These are phyloP conservation scores for Pilasporangium apinafurcum DNA, from an alignment of 352 stramenopile species.

Conservation along the genomic window DNA sequence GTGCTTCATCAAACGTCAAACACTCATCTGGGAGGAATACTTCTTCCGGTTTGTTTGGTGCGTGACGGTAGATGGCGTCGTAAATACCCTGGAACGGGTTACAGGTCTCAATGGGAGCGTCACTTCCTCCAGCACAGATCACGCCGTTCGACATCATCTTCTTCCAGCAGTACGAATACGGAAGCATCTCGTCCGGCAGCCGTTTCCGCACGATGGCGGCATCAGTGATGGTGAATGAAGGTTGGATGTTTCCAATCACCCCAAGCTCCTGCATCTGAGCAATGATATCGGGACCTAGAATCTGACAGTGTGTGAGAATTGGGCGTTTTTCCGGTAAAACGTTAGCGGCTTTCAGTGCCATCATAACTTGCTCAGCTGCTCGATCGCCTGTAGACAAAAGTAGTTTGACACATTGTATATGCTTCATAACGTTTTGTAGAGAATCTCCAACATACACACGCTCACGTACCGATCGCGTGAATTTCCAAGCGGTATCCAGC, in stretches of 20 bases:
- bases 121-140: conserved; percentile 73
- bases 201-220: conserved; percentile 75
- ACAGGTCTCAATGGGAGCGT: conserved; percentile 83
- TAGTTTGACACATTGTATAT: conserved; percentile 1
- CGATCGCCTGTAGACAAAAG: conserved; percentile 36
- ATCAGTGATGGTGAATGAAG: conserved; percentile 86
- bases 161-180: conserved; percentile 84
- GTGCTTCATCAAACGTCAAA: conserved; percentile 68
- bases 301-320: conserved; percentile 89
- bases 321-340: conserved; percentile 48
- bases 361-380: conserved; percentile 67
- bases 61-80: conserved; percentile 77
- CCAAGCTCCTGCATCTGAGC: conserved; percentile 59
- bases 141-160: conserved; percentile 69
- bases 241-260: conserved; percentile 86
- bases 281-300: conserved; percentile 71
- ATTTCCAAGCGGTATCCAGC: conserved; percentile 81
- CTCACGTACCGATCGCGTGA: conserved; percentile 76
- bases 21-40: conserved; percentile 59
- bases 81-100: conserved; percentile 88
- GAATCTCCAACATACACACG: neutral
- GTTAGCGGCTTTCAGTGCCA: conserved; percentile 44
- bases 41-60: conserved; percentile 30
- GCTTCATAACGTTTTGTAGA: neutral
- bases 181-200: conserved; percentile 42